A percentile compares a stretch with the other conserved stretches of the same genome.
These are phyloP conservation scores for Turritis glabra DNA, from an alignment of 345 rosid genomes.

Conservation along the genomic window DNA sequence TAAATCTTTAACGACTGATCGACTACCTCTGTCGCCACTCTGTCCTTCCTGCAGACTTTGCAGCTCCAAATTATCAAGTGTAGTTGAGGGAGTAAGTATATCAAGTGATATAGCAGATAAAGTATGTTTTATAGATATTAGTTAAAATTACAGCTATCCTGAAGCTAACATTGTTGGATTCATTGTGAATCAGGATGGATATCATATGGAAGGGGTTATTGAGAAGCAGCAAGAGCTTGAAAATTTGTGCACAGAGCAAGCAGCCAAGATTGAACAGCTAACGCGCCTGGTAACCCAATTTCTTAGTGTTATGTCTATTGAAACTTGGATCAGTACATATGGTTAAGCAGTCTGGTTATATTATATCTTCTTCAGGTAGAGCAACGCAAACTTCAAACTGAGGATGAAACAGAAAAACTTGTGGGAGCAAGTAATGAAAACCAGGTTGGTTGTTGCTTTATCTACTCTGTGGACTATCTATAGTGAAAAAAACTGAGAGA, in stretches of 20 bases:
- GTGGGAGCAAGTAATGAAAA: slow-evolving; percentile 38
- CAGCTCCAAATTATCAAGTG: slow-evolving; percentile 25
- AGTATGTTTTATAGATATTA: slow-evolving; percentile 13
- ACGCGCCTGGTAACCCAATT: slow-evolving; percentile 49
- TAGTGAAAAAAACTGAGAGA: not conserved
- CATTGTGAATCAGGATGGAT: slow-evolving; percentile 46
- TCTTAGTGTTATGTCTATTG: slow-evolving; percentile 3
- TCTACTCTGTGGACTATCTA: slow-evolving; percentile 6
- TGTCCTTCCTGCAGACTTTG: slow-evolving; percentile 69
- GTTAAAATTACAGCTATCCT: not conserved
- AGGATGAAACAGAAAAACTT: slow-evolving; percentile 38
- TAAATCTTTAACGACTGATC: slow-evolving; percentile 34
- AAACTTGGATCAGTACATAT: slow-evolving; percentile 12
- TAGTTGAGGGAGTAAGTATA: slow-evolving; percentile 56
- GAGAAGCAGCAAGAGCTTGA: slow-evolving; percentile 67
- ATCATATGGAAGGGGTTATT: slow-evolving; percentile 36
- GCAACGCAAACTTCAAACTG: slow-evolving; percentile 52
- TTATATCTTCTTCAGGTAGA: slow-evolving; percentile 49
- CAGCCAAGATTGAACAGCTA: slow-evolving; percentile 74
- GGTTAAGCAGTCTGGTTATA: slow-evolving; percentile 22
- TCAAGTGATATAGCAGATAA: slow-evolving; percentile 34
- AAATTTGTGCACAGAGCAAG: slow-evolving; percentile 68
- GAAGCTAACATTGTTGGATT: slow-evolving; percentile 21
- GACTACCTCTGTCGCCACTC: slow-evolving; percentile 39
- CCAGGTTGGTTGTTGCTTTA: slow-evolving; percentile 36